These are phyloP conservation scores for Ilyonectria mors-panacis DNA, from an alignment of 2,329 filamentous ascomycete species.

Conservation along the genomic window DNA sequence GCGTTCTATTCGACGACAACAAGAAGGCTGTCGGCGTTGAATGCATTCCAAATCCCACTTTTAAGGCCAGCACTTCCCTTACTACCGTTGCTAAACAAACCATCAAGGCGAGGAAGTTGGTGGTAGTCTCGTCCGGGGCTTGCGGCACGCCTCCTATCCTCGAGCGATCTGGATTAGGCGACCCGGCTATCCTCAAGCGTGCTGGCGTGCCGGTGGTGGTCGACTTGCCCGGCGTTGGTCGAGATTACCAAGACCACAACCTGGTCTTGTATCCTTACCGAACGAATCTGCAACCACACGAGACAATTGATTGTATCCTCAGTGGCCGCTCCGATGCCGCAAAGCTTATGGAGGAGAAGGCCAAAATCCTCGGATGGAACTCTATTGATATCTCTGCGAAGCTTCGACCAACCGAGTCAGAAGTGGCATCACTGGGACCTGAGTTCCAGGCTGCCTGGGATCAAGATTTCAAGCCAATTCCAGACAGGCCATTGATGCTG, in stretches of 20 bases:
- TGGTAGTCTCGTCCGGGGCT: slow-evolving; percentile 60
- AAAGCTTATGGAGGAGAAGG: slow-evolving; percentile 61
- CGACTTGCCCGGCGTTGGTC: slow-evolving; percentile 67
- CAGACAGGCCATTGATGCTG: slow-evolving; percentile 65
- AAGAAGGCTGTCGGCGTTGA: slow-evolving; percentile 72
- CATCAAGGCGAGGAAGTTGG: slow-evolving; percentile 49
- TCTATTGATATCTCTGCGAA: slow-evolving; percentile 69
- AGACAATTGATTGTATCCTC: slow-evolving; percentile 66
- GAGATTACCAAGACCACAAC: slow-evolving; percentile 70
- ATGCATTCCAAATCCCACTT: slow-evolving; percentile 61
- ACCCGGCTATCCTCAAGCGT: slow-evolving; percentile 61
- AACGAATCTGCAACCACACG: slow-evolving; percentile 47
- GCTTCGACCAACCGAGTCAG: slow-evolving; percentile 67
- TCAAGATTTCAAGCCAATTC: slow-evolving; percentile 62
- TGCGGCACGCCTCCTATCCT: slow-evolving; percentile 69
- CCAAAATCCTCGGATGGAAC: slow-evolving; percentile 71
- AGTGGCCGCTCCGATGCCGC: slow-evolving; percentile 62
- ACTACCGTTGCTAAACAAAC: slow-evolving; percentile 31
- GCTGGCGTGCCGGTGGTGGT: slow-evolving; percentile 62
- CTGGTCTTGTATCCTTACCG: slow-evolving; percentile 67
- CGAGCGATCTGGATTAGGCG: slow-evolving; percentile 75
- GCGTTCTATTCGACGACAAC: slow-evolving; percentile 66
- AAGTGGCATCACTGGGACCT: slow-evolving; percentile 66
- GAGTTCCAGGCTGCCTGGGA: slow-evolving; percentile 70
- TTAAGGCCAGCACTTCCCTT: slow-evolving; percentile 35